Evolutionary conservation across 345 rosid genomes (phyloP).

Genomic region (Citrus hindsii): DNA sequence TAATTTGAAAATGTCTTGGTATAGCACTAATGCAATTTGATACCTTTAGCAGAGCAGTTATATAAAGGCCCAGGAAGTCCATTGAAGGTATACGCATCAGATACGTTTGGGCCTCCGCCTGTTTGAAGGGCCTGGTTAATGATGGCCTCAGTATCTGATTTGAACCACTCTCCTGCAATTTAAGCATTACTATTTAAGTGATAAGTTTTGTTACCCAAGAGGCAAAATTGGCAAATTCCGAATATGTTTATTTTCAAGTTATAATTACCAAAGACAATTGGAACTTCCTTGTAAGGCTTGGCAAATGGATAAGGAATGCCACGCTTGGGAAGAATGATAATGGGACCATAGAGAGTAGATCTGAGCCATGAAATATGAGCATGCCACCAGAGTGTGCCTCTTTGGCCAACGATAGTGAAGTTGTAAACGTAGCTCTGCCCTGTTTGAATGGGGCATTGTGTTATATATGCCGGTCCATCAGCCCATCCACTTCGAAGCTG

Average conservation of each 20-base stretch:
- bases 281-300: conserved; percentile 76
- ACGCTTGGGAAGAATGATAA: conserved; percentile 63
- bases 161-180: conserved; percentile 75
- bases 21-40: neutral
- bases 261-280: conserved; percentile 57
- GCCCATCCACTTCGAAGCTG: conserved; percentile 67
- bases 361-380: conserved; percentile 72
- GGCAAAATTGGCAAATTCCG: neutral
- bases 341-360: conserved; percentile 72
- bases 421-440: conserved; percentile 53
- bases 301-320: conserved; percentile 71
- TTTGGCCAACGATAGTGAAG: conserved; percentile 58
- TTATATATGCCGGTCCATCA: conserved; percentile 59
- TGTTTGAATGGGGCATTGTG: conserved; percentile 66
- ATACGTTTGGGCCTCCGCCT: conserved; percentile 81
- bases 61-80: conserved; percentile 77
- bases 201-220: neutral
- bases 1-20: too few relatives aligned
- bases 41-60: conserved; percentile 76
- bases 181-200: neutral
- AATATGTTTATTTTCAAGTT: neutral
- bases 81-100: conserved; percentile 76
- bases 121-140: conserved; percentile 63
- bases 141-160: conserved; percentile 65
- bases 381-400: conserved; percentile 63